Evolutionary conservation across 768 basidiomycete genomes (phyloP).

Genomic region (Hypholoma fasciculare): DNA sequence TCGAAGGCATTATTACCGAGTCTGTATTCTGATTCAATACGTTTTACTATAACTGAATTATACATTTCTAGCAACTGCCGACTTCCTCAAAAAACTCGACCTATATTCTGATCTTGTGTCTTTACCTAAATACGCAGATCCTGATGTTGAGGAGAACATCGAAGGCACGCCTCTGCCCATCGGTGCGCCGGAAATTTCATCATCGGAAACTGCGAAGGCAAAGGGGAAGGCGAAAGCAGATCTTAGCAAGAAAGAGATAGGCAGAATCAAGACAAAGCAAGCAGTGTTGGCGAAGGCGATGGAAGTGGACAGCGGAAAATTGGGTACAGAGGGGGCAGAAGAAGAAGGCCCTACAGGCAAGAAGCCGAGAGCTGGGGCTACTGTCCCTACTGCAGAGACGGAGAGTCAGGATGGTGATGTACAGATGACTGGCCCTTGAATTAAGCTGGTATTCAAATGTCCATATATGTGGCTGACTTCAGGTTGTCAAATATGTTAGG

Average conservation of each 20-base stretch:
- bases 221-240: conserved; percentile 20
- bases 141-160: conserved; percentile 7
- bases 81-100: conserved; percentile 54
- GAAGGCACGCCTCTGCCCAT: conserved; percentile 14
- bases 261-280: conserved; percentile 50
- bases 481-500: background rate
- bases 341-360: conserved; percentile 29
- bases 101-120: conserved; percentile 57
- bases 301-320: conserved; percentile 21
- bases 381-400: background rate
- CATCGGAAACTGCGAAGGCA: conserved; percentile 20
- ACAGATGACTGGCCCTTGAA: conserved; percentile 9
- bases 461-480: background rate
- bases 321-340: conserved; percentile 23
- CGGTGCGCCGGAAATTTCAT: conserved; percentile 24
- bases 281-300: conserved; percentile 37
- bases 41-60: background rate
- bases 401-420: conserved; percentile 15
- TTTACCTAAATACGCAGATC: conserved; percentile 53
- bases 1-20: conserved; percentile 45
- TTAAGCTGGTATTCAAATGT: too few species aligned
- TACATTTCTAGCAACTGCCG: conserved; percentile 40
- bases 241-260: conserved; percentile 48
- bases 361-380: conserved; percentile 30
- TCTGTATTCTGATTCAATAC: conserved; percentile 22